Evolutionary conservation across 2,329 filamentous ascomycete species (phyloP).

Genomic region (Claviceps pazoutovae): DNA sequence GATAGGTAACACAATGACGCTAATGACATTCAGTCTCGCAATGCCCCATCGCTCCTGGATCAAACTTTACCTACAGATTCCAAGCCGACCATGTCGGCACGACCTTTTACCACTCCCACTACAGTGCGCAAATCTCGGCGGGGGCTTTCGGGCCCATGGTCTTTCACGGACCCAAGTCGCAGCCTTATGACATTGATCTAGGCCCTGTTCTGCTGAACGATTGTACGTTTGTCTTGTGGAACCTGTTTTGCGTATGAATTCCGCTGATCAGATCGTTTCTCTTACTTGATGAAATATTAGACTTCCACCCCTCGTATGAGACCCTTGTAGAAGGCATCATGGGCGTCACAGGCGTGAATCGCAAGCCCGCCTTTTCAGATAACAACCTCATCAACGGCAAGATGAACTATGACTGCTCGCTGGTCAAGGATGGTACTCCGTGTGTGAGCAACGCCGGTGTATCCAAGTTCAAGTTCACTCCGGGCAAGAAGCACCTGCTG

Average conservation of each 20-base stretch:
- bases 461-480: conserved; percentile 23
- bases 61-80: conserved; percentile 42
- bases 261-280: no score
- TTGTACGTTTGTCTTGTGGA: conserved; percentile 18
- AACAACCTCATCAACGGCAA: conserved; percentile 33
- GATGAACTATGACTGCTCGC: not conserved
- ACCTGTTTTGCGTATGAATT: no score
- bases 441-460: not conserved
- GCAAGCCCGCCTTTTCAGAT: conserved; percentile 16
- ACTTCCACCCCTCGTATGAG: conserved; percentile 24
- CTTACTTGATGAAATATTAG: not conserved
- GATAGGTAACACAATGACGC: not conserved
- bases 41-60: conserved; percentile 36
- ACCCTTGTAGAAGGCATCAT: conserved; percentile 17
- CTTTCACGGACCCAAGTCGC: conserved; percentile 44
- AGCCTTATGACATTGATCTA: conserved; percentile 49
- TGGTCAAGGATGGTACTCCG: not conserved
- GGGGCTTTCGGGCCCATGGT: conserved; percentile 47
- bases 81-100: conserved; percentile 40
- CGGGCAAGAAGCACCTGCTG: not conserved
- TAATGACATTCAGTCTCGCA: conserved; percentile 15
- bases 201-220: conserved; percentile 45
- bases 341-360: not conserved
- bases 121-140: conserved; percentile 32
- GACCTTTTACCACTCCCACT: conserved; percentile 49